Base-by-base conservation (phyloP, 2,329 filamentous ascomycete genomes). In the Metarhizium rileyi region DNA sequence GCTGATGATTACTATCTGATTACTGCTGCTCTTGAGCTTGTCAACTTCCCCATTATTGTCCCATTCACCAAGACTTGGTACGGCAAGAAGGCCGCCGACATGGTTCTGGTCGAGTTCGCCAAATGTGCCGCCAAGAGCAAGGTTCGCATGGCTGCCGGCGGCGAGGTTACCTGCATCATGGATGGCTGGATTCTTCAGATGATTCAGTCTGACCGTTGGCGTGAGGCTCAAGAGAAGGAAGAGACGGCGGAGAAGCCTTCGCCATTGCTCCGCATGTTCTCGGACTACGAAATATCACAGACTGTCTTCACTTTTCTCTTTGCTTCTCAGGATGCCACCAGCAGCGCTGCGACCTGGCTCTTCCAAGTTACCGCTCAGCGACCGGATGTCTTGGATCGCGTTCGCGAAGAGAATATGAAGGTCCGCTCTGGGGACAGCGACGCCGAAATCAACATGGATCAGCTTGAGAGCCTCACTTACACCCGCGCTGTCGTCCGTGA, bases 21-120 rank as follows among this genome's bases (percentile, higher is more conserved):
- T 65, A 97, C 93, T 14, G 91, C 87, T 51, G 93, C 93, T 22
- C 80, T 97, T 58, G 93, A 98, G 70, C 80, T 97, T 44, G 93
- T 98, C 75, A 97, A 97, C 75, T 95, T 97, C 75, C 91, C 93
- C 52, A 86, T 97, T 70, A 96, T 97, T 65, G 70, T 97, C 38
- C 91, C 91, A 36, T 97, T 81, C 75, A 96, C 90, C 65, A 91
- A 90, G 75, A 90, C 90, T 5, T 97, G 90, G 90, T 94, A 95
- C 63, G 93, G 91, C 60, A 95, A 96, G 78, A 94, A 90, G 73
- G 89, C 90, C 27, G 84, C 91, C 51, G 88, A 95, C 62, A 89
- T 95, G 83, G 89, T 95, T 30, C 75, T 97, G 56, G 78, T 77
- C 45, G 90, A 95, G 66, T 97, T 97, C 63, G 73, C 85, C 65